Conservation (phyloP, 2,329 filamentous ascomycete species). For the Cryphonectria carpinicola region DNA sequence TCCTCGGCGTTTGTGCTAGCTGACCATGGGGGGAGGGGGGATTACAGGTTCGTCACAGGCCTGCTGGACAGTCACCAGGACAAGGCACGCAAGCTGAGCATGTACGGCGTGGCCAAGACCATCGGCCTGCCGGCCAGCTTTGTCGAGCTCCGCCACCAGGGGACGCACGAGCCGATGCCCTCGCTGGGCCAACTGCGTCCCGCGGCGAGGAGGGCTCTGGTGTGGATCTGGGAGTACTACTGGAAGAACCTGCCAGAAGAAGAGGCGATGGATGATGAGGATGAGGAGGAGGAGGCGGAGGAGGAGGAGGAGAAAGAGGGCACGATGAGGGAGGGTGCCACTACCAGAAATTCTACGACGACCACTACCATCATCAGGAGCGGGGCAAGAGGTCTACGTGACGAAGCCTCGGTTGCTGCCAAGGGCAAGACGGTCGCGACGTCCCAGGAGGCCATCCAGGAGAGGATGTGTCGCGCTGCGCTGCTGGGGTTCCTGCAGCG, state of each 20-base stretch:
- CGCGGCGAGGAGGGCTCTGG: conserved; percentile 70
- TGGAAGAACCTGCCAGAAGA: conserved; percentile 63
- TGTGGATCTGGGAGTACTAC: conserved; percentile 90
- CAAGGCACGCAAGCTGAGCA: conserved; percentile 68
- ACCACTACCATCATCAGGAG: background rate
- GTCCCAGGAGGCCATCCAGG: conserved; percentile 15
- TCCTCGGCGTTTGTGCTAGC: background rate
- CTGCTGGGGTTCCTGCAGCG: conserved; percentile 46
- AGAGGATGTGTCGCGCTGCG: conserved; percentile 37
- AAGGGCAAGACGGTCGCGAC: background rate
- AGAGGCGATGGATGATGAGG: background rate
- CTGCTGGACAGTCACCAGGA: conserved; percentile 75
- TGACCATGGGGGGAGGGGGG: background rate
- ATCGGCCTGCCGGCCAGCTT: conserved; percentile 76
- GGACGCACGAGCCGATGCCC: conserved; percentile 86
- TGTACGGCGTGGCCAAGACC: conserved; percentile 72
- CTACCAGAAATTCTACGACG: background rate
- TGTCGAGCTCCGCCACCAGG: conserved; percentile 87
- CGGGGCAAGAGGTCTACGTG: conserved; percentile 17
- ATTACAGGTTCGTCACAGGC: conserved; percentile 75
- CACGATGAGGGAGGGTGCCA: too few species aligned
- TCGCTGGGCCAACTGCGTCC: conserved; percentile 72
- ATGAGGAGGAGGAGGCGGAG: background rate
- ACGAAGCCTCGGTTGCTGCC: conserved; percentile 5
- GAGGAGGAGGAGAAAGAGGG: background rate